These are phyloP conservation scores for Colletotrichum caudatum DNA, from an alignment of 2,329 filamentous ascomycete species.

Conservation along the genomic window DNA sequence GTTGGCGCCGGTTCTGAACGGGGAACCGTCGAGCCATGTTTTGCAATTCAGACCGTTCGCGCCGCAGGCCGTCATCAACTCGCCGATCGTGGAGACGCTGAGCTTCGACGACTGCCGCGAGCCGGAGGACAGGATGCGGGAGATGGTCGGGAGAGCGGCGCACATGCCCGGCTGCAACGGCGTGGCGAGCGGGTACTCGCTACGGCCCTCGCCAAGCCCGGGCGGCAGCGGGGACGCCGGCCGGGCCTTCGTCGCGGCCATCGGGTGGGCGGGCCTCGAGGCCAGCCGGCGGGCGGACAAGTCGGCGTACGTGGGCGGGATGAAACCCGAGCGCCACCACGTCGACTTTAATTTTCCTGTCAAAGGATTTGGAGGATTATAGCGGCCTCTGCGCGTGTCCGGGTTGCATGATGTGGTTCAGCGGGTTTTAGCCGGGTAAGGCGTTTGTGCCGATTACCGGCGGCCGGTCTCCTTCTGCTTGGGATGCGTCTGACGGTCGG, in stretches of 20 bases:
- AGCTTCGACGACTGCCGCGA: slow-evolving; percentile 57
- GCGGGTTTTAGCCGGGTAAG: slow-evolving; percentile 37
- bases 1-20: slow-evolving; percentile 43
- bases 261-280: slow-evolving; percentile 46
- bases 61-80: slow-evolving; percentile 47
- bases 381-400: slow-evolving; percentile 36
- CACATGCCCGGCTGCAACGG: slow-evolving; percentile 45
- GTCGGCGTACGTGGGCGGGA: slow-evolving; percentile 41
- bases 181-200: slow-evolving; percentile 44
- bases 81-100: slow-evolving; percentile 53
- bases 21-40: slow-evolving; percentile 44
- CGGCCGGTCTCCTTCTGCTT: not conserved
- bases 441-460: slow-evolving; percentile 19
- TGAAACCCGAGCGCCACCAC: slow-evolving; percentile 44
- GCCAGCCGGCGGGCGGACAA: slow-evolving; percentile 44
- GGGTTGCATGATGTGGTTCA: slow-evolving; percentile 40
- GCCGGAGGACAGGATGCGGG: slow-evolving; percentile 50
- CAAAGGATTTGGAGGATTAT: slow-evolving; percentile 45
- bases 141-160: slow-evolving; percentile 43
- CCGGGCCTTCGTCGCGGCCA: slow-evolving; percentile 45
- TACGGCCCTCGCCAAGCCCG: not conserved
- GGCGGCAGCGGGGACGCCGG: slow-evolving; percentile 25
- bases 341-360: slow-evolving; percentile 48
- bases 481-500: not conserved
- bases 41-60: slow-evolving; percentile 47